Evolutionary conservation across 1,139 yeast genomes (phyloP).

Genomic region (Scheffersomyces cryptocercus): DNA sequence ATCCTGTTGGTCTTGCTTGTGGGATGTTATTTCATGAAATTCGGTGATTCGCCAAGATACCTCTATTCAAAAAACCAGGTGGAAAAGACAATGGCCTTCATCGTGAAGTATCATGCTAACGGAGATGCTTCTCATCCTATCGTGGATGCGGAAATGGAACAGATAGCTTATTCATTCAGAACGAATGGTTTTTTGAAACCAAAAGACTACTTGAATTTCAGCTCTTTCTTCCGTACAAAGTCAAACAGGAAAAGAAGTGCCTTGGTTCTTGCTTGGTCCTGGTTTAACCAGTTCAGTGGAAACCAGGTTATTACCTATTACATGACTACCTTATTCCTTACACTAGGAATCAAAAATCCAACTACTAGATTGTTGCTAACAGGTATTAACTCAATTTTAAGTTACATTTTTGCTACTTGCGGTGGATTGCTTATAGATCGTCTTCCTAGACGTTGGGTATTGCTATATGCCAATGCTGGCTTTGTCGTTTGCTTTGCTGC

Average conservation of each 20-base stretch:
- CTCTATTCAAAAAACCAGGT: slow-evolving; percentile 38
- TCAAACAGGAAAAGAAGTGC: slow-evolving; percentile 1
- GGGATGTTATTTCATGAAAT: slow-evolving; percentile 36
- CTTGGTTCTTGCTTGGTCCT: slow-evolving; percentile 10
- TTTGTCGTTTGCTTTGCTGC: slow-evolving; percentile 15
- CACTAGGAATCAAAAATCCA: slow-evolving; percentile 18
- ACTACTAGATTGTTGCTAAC: slow-evolving; percentile 18
- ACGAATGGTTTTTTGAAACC: slow-evolving; percentile 2
- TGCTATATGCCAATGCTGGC: slow-evolving; percentile 19
- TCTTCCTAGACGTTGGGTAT: slow-evolving; percentile 16
- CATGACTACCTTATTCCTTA: slow-evolving; percentile 17
- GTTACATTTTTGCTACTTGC: slow-evolving; percentile 14
- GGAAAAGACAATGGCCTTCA: slow-evolving; percentile 33
- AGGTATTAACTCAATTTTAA: slow-evolving; percentile 17
- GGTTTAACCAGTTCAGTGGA: slow-evolving; percentile 19
- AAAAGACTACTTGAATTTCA: slow-evolving; percentile 7
- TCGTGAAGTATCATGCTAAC: slow-evolving; percentile 22
- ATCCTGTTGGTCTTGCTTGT: slow-evolving; percentile 18
- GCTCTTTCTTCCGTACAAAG: slow-evolving; percentile 7
- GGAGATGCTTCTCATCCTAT: slow-evolving; percentile 18
- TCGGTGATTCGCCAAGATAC: slow-evolving; percentile 56
- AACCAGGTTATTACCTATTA: slow-evolving; percentile 21
- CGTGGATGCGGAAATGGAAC: slow-evolving; percentile 19
- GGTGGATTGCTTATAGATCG: slow-evolving; percentile 14
- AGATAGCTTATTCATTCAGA: slow-evolving; percentile 10